These are phyloP conservation scores for Nissolia schottii DNA, from an alignment of 306 rosid genomes.

Conservation along the genomic window DNA sequence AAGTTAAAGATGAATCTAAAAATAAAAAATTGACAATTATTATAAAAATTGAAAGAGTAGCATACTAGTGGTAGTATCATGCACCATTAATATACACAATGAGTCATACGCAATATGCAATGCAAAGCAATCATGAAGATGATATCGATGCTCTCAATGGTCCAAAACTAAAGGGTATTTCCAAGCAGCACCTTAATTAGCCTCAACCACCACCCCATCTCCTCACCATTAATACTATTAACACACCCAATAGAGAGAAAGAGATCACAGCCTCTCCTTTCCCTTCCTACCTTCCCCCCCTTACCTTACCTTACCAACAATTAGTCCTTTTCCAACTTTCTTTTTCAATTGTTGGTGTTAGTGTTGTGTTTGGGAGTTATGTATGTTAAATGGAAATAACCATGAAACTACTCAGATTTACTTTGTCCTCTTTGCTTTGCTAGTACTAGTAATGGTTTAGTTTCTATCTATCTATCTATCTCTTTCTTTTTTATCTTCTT, in stretches of 20 bases:
- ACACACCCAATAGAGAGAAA: slow-evolving; percentile 18
- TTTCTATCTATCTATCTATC: no score
- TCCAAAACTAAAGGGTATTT: slow-evolving; percentile 27
- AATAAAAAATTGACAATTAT: no score
- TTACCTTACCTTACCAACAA: background rate
- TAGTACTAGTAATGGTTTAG: slow-evolving; percentile 39
- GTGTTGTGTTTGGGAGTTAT: no score
- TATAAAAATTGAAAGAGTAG: no score
- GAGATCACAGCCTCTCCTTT: background rate
- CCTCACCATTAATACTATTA: slow-evolving; percentile 52
- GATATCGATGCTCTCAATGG: slow-evolving; percentile 58
- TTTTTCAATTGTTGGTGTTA: background rate
- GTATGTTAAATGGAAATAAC: slow-evolving; percentile 30
- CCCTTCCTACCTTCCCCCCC: background rate
- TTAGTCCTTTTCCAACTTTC: slow-evolving; percentile 25
- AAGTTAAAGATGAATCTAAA: no score
- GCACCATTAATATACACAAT: slow-evolving; percentile 26
- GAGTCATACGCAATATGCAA: slow-evolving; percentile 54
- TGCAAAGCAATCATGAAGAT: slow-evolving; percentile 64
- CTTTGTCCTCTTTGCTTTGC: slow-evolving; percentile 31
- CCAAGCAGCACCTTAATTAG: slow-evolving; percentile 37
- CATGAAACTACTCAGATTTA: slow-evolving; percentile 29
- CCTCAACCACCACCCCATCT: slow-evolving; percentile 64
- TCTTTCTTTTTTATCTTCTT: background rate
- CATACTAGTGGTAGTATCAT: no score